These are phyloP conservation scores for Boletus eberwhitei DNA, from an alignment of 768 basidiomycete species.

Conservation along the genomic window DNA sequence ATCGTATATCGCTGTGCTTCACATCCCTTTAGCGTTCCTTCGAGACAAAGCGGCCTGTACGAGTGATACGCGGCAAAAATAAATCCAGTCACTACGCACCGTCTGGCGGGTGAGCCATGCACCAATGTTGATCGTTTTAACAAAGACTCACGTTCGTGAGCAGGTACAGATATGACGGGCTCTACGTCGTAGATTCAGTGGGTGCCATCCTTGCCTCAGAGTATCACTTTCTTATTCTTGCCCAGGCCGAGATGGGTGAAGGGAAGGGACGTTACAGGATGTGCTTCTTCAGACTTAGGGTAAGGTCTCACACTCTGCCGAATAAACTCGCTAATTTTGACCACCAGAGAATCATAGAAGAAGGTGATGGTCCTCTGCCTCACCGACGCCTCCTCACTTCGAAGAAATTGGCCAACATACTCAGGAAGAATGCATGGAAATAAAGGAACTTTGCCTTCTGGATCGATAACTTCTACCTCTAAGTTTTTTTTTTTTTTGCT, in stretches of 20 bases:
- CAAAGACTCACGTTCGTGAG: neutral
- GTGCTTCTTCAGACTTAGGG: conserved; percentile 32
- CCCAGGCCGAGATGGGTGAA: conserved; percentile 10
- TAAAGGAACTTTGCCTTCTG: neutral
- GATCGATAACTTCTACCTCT: neutral
- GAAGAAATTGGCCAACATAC: conserved; percentile 13
- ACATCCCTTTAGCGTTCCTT: conserved; percentile 27
- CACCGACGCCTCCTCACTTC: conserved; percentile 16
- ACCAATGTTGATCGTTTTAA: neutral
- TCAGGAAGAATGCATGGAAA: conserved; percentile 3
- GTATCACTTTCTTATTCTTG: conserved; percentile 2
- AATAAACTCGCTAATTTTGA: neutral
- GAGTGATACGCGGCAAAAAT: conserved; percentile 36
- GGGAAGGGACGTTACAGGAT: conserved; percentile 24
- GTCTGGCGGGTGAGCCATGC: conserved; percentile 16
- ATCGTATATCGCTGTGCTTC: neutral
- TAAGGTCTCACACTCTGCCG: neutral
- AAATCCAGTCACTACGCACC: conserved; percentile 20
- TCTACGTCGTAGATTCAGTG: conserved; percentile 29
- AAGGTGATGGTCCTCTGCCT: conserved; percentile 18
- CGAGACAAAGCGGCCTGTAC: conserved; percentile 31
- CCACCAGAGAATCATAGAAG: conserved; percentile 24
- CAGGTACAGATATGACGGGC: conserved; percentile 33
- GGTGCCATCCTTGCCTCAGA: neutral
- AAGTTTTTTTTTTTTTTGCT: neutral